A percentile compares a stretch with the other conserved stretches of the same genome.
Evolutionary conservation across 805 yeast species (phyloP).

Genomic region (Ogataea salicorniae): DNA sequence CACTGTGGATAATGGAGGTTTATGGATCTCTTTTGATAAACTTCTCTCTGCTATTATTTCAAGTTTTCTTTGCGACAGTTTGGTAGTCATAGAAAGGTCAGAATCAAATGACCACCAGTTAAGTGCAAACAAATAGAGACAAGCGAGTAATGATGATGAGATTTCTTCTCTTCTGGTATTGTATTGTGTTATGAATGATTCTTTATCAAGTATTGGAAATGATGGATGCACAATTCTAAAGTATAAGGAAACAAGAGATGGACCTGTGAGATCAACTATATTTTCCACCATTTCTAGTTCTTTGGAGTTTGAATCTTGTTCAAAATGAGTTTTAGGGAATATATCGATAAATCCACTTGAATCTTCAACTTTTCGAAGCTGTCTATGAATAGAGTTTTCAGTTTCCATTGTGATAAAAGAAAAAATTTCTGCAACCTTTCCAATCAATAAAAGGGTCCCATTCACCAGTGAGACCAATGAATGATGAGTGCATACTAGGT

Average conservation of each 20-base stretch:
- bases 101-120: conserved; percentile 61
- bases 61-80: conserved; percentile 12
- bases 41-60: conserved; percentile 23
- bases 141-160: conserved; percentile 75
- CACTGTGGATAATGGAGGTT: conserved; percentile 21
- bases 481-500: neutral
- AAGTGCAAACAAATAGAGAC: conserved; percentile 72
- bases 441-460: conserved; percentile 10
- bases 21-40: conserved; percentile 6
- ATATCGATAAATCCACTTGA: conserved; percentile 6
- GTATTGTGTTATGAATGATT: conserved; percentile 74
- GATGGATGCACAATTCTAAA: conserved; percentile 77
- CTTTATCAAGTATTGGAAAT: conserved; percentile 76
- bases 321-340: neutral
- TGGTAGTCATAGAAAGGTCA: conserved; percentile 4
- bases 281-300: conserved; percentile 61
- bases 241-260: conserved; percentile 53
- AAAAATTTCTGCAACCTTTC: neutral
- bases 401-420: conserved; percentile 4
- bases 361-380: conserved; percentile 3
- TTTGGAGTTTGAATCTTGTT: neutral
- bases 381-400: conserved; percentile 1
- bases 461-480: conserved; percentile 10
- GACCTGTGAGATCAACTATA: conserved; percentile 75
- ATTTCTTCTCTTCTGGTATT: conserved; percentile 72